Conservation (phyloP, 1,284 basidiomycete genomes). For the Quambalaria eucalypti region DNA sequence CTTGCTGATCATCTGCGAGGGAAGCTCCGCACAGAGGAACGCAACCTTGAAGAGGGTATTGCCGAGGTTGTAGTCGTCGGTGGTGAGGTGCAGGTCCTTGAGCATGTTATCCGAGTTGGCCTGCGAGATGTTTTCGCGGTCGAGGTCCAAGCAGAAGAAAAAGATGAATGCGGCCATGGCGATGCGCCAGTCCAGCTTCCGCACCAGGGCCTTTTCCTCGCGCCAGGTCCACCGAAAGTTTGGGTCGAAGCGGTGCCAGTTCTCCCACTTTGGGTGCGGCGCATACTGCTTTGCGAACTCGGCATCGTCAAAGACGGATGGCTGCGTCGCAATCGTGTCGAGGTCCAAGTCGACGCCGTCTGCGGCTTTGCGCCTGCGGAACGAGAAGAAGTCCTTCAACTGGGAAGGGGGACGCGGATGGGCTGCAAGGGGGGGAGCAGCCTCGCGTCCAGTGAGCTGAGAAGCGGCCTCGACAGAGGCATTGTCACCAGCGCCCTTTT, state of each 20-base stretch:
- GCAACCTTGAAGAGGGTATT: constrained; percentile 56
- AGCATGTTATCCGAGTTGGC: constrained; percentile 63
- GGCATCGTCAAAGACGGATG: constrained; percentile 58
- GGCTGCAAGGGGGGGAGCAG: too few species aligned
- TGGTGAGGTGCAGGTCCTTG: constrained; percentile 54
- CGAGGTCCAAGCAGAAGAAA: constrained; percentile 28
- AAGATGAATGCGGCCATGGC: constrained; percentile 28
- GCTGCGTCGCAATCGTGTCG: constrained; percentile 55
- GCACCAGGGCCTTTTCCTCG: constrained; percentile 54
- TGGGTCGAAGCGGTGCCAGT: constrained; percentile 60
- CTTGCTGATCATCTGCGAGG: constrained; percentile 66
- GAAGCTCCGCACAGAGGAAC: constrained; percentile 48
- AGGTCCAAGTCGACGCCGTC: constrained; percentile 27
- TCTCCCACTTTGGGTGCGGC: constrained; percentile 58
- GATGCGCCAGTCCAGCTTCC: constrained; percentile 24
- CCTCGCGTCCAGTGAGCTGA: too few species aligned
- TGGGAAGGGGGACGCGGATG: not conserved
- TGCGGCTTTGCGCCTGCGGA: constrained; percentile 8
- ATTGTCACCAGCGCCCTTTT: too few species aligned
- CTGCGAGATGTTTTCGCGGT: constrained; percentile 55
- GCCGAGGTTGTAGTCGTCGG: constrained; percentile 61
- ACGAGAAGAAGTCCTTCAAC: not conserved
- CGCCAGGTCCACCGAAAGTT: constrained; percentile 61
- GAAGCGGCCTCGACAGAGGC: too few species aligned
- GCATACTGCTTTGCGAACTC: constrained; percentile 49